Conservation (phyloP, 495 filamentous ascomycete genomes). For the Parathielavia hyrcaniae region DNA sequence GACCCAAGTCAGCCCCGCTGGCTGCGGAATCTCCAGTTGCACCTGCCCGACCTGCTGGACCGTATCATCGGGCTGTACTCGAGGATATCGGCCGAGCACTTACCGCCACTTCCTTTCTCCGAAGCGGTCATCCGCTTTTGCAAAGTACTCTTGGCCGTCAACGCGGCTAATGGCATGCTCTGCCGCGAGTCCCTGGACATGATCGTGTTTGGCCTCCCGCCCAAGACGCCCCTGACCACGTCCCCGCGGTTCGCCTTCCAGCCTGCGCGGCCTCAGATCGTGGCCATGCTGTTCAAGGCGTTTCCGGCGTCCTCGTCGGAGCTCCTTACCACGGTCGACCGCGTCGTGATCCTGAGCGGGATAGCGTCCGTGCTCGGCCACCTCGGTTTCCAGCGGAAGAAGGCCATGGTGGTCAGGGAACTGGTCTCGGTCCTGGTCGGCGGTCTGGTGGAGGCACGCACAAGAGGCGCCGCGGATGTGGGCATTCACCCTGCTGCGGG, state of each 20-base stretch:
- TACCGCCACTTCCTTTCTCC: constrained; percentile 74
- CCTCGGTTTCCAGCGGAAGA: constrained; percentile 75
- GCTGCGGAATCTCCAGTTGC: constrained; percentile 38
- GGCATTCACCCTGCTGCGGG: constrained; percentile 92
- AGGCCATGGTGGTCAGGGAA: constrained; percentile 78
- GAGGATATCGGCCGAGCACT: constrained; percentile 70
- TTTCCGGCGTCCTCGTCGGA: constrained; percentile 60
- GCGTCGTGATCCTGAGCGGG: constrained; percentile 70
- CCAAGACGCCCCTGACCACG: constrained; percentile 34
- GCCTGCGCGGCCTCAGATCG: constrained; percentile 60
- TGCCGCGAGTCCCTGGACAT: constrained; percentile 60
- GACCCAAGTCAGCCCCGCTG: constrained; percentile 39
- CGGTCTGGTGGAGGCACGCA: constrained; percentile 84
- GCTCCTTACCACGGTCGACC: constrained; percentile 60
- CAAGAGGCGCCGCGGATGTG: constrained; percentile 85
- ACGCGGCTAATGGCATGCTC: constrained; percentile 61
- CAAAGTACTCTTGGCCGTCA: constrained; percentile 63
- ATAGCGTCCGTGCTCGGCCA: constrained; percentile 74
- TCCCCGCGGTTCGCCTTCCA: constrained; percentile 44
- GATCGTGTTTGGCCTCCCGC: constrained; percentile 48
- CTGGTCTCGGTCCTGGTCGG: constrained; percentile 75
- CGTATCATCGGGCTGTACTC: constrained; percentile 78
- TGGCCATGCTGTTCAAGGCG: constrained; percentile 62
- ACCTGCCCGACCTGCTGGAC: constrained; percentile 57
- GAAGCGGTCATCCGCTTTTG: constrained; percentile 76